Conservation (phyloP, 352 stramenopile genomes). For the Phytophthora litchii region DNA sequence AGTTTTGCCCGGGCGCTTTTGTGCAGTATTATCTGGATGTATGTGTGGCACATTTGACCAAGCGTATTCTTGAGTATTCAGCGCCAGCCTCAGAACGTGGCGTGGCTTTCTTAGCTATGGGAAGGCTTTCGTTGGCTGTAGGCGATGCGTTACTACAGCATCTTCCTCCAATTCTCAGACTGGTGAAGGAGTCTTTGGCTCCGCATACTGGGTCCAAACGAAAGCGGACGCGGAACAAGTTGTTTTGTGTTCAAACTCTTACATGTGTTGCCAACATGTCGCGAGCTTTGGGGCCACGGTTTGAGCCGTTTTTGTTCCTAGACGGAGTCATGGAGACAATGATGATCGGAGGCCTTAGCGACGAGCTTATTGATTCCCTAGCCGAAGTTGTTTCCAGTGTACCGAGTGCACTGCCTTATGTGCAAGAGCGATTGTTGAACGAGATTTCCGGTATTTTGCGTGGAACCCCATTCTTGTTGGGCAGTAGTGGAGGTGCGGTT, state of each 20-base stretch:
- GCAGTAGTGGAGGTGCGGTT: slow-evolving; percentile 5
- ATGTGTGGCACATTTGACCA: slow-evolving; percentile 84
- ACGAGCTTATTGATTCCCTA: slow-evolving; percentile 94
- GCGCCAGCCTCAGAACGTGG: slow-evolving; percentile 61
- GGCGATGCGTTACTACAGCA: slow-evolving; percentile 87
- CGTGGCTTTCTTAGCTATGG: slow-evolving; percentile 93
- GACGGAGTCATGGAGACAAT: slow-evolving; percentile 82
- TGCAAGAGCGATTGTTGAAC: slow-evolving; percentile 96
- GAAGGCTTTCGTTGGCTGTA: slow-evolving; percentile 92
- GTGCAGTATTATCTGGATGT: slow-evolving; percentile 92
- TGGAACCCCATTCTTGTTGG: slow-evolving; percentile 73
- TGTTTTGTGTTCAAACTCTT: slow-evolving; percentile 85
- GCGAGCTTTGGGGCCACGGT: slow-evolving; percentile 60
- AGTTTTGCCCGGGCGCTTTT: slow-evolving; percentile 93
- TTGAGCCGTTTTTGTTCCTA: slow-evolving; percentile 76
- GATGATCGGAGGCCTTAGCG: slow-evolving; percentile 91
- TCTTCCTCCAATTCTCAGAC: slow-evolving; percentile 74
- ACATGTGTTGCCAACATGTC: slow-evolving; percentile 81
- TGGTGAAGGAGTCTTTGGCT: slow-evolving; percentile 77
- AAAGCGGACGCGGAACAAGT: slow-evolving; percentile 70
- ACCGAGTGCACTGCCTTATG: slow-evolving; percentile 86
- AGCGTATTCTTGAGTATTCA: slow-evolving; percentile 70
- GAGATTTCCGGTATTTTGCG: slow-evolving; percentile 96
- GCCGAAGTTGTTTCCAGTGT: slow-evolving; percentile 90
- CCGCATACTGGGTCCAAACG: slow-evolving; percentile 45